Evolutionary conservation across 306 rosid species (phyloP), one percentile per base, ranked within the genome.

Genomic region (Coriaria nepalensis): DNA sequence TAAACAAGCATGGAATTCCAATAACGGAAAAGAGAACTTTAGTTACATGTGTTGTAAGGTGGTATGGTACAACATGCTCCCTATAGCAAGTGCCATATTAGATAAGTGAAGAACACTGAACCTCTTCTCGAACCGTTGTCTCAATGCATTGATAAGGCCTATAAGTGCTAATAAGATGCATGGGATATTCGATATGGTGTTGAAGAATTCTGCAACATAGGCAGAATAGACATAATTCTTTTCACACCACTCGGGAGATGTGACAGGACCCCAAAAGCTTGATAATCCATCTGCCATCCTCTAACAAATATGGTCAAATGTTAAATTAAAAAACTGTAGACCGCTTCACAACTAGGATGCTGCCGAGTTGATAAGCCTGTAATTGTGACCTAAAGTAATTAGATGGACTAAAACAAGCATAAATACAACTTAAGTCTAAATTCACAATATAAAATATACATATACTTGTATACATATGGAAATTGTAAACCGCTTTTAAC

Each of bases 71-170:
- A 79, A 37, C 86, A 81, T 81, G 76, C 84, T 90, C 58, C 98
- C 98, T 41, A 85, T 67, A 57, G 95, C 85, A 69, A 90, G 92
- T 45, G 73, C 62, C 92, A 90, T 81, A 61, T 85, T 84, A 39
- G 95, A 81, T 67, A 90, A 9, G 41, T 85, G 92, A 61, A 90
- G 95, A 56, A 90, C 80, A 37, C 82, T 71, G 72, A 90, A 85
- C 59, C 98, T 81, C 80, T 85, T 90, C 92, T 90, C 98, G 57
- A 90, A 90, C 64, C 92, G 86, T 70, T 85, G 94, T 52, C 79
- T 73, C n/a, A 81, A 45, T 32, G 92, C 94, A 74, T 71, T 81
- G 63, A 81, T 68, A 64, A 90, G 95, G 50, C 98, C 98, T 49
- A 85, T 53, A 58, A 90, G 78, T 4, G 98, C 98, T 86, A 90